Conservation (phyloP, 2,329 filamentous ascomycete genomes). For the Cladosporium halotolerans region DNA sequence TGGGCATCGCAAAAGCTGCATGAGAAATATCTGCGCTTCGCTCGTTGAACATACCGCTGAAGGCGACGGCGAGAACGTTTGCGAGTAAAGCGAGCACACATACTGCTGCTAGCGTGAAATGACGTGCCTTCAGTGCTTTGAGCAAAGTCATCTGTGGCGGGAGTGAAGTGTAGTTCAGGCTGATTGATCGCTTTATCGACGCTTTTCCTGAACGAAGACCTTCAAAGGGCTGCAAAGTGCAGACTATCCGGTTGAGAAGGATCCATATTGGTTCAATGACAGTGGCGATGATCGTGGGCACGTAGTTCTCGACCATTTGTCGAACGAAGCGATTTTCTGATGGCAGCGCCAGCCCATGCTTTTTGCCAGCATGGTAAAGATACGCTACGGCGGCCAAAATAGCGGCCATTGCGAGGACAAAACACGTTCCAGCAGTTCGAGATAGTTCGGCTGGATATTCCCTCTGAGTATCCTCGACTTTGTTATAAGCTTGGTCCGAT, state of each 20-base stretch:
- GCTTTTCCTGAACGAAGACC: conserved; percentile 41
- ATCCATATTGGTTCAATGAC: conserved; percentile 54
- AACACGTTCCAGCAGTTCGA: background rate
- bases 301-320: conserved; percentile 43
- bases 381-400: background rate
- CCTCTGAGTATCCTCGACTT: background rate
- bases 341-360: conserved; percentile 31
- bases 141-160: conserved; percentile 49
- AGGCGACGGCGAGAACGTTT: conserved; percentile 49
- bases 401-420: background rate
- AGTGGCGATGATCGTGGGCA: conserved; percentile 51
- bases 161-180: conserved; percentile 48
- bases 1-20: background rate
- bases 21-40: conserved; percentile 15
- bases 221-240: conserved; percentile 50
- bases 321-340: conserved; percentile 32
- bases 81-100: conserved; percentile 45
- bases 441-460: background rate
- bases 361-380: background rate
- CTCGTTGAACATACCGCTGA: conserved; percentile 48
- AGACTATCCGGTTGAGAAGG: conserved; percentile 48
- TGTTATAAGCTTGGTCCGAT: background rate
- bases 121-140: conserved; percentile 39
- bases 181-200: conserved; percentile 25
- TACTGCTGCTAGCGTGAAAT: conserved; percentile 43